Evolutionary conservation across 1,284 basidiomycete species (phyloP), one percentile per base, ranked within the genome.

Genomic region (Naganishia liquefaciens): DNA sequence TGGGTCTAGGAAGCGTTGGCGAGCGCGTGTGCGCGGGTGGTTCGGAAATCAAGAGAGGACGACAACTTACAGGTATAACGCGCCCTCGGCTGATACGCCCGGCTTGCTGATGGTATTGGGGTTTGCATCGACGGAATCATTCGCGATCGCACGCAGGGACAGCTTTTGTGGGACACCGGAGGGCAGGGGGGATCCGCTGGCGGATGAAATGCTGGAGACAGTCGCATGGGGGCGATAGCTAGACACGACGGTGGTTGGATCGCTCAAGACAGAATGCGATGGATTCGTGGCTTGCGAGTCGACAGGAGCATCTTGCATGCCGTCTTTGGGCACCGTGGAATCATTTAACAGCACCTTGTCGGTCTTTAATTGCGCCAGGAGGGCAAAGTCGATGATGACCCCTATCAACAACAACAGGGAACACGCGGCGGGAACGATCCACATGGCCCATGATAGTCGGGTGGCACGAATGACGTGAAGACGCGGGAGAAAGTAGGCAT

Each of bases 361-460:
- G 10, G 10, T 30, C n/a, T 21, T 19, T 23, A 60, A 25, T 5
- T 39, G 46, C 5, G 11, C 15, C 5, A 60, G 11, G n/a, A 60
- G 27, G 13, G 57, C 33, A 11, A 21, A 60, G 28, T 60, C 46
- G 30, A 60, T 33, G 27, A 21, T 27, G 33, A 60, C 37, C n/a
- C 57, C 49, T 5, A 60, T 39, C 30, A 37, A 33, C 21, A 60
- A 33, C 7, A 60, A n/a, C 2, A 60, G 25, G 10, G 46, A n/a
- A 15, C 30, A 49, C 4, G 40, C 37, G 3, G 57, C 46, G 21
- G 57, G 57, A 25, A 17, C 5, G 21, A 47, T 27, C 57, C 44
- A 60, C 13, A 60, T 25, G 21, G 25, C 6, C 25, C 9, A 19
- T 2, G 43, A n/a, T 19, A 2, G 19, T 7, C 17, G 28, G 44